Evolutionary conservation across 306 rosid species (phyloP).

Genomic region (Senna siamea): DNA sequence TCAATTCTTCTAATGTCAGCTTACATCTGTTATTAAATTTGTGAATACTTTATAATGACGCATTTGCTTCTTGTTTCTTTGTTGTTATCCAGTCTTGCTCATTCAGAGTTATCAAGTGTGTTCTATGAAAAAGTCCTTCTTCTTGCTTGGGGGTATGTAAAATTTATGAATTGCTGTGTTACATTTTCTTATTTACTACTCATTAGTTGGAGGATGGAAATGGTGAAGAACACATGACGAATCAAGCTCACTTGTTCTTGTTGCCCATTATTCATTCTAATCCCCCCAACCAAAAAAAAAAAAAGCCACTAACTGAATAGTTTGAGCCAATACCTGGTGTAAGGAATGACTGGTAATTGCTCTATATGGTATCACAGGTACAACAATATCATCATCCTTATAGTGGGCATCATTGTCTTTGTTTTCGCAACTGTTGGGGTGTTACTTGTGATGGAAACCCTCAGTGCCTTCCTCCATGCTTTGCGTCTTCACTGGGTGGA

Average conservation of each 20-base stretch:
- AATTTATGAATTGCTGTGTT: conserved; percentile 24
- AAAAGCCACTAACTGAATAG: background rate
- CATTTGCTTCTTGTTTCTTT: conserved; percentile 31
- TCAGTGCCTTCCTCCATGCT: conserved; percentile 96
- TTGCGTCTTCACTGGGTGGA: conserved; percentile 99
- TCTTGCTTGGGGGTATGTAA: conserved; percentile 62
- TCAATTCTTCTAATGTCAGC: background rate
- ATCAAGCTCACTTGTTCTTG: conserved; percentile 4
- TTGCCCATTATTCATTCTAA: background rate
- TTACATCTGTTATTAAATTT: conserved; percentile 1
- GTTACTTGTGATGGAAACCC: conserved; percentile 91
- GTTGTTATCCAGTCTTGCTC: conserved; percentile 77
- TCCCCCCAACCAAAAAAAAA: background rate
- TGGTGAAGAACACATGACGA: conserved; percentile 3
- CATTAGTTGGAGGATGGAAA: conserved; percentile 34
- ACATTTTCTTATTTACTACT: conserved; percentile 22
- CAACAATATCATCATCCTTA: conserved; percentile 74
- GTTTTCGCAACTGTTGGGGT: conserved; percentile 88
- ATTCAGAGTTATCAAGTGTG: conserved; percentile 90
- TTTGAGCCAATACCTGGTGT: background rate
- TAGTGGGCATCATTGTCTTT: conserved; percentile 78
- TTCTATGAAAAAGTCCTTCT: conserved; percentile 91
- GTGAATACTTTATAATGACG: conserved; percentile 7
- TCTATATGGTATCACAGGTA: conserved; percentile 57
- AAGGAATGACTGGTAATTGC: conserved; percentile 19